Conservation (phyloP, 371 early-diverging fungal species). For the Fennellomyces sp. region DNA sequence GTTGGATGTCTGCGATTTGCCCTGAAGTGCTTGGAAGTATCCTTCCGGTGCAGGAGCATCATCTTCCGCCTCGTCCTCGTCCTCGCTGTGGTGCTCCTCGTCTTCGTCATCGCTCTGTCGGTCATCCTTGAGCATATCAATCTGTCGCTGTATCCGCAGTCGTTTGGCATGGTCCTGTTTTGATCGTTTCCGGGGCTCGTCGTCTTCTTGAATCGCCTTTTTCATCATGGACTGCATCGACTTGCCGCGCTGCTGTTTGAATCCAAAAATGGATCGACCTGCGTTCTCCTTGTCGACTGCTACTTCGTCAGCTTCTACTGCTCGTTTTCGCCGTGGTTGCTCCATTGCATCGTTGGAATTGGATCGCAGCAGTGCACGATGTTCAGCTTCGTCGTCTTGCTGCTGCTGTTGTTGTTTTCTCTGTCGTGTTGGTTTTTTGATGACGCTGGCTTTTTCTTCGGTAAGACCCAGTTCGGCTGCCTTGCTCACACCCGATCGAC, state of each 20-base stretch:
- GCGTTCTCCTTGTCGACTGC: conserved; percentile 30
- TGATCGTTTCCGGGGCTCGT: conserved; percentile 10
- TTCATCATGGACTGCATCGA: conserved; percentile 37
- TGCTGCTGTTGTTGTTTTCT: neutral
- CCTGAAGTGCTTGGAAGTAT: conserved; percentile 74
- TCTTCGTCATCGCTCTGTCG: conserved; percentile 20
- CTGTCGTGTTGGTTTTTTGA: neutral
- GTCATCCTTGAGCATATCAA: conserved; percentile 30
- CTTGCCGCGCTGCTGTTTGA: conserved; percentile 25
- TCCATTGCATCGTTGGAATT: conserved; percentile 8
- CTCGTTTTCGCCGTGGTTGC: conserved; percentile 4
- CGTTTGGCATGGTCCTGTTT: conserved; percentile 24
- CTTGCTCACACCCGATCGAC: conserved; percentile 3
- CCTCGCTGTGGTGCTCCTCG: conserved; percentile 31
- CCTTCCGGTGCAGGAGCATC: conserved; percentile 59
- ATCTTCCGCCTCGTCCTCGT: conserved; percentile 30
- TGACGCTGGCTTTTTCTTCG: conserved; percentile 8
- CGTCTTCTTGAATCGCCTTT: conserved; percentile 26
- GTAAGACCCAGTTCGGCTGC: conserved; percentile 11
- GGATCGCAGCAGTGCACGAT: conserved; percentile 12
- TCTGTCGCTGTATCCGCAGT: conserved; percentile 28
- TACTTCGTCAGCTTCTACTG: conserved; percentile 2
- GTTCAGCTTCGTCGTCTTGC: conserved; percentile 4
- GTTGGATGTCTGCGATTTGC: conserved; percentile 74
- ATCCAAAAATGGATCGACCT: conserved; percentile 41